Percentiles rank a stretch among this genome's conserved stretches.
These are phyloP conservation scores for Leonotis leonurus DNA, from an alignment of 257 asterid genomes.

Conservation along the genomic window DNA sequence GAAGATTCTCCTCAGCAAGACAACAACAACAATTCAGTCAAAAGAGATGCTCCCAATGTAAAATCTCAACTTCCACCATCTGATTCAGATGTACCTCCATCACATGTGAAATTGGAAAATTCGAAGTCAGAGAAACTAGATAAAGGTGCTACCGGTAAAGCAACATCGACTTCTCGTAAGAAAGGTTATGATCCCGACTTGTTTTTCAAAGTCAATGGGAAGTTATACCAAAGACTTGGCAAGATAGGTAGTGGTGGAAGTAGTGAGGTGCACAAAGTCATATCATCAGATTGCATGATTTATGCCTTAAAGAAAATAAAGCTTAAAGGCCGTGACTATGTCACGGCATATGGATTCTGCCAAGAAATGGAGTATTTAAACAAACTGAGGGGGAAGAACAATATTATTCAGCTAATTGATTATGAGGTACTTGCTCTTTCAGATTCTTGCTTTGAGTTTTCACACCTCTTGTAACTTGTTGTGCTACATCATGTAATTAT, in stretches of 20 bases:
- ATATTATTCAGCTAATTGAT: constrained; percentile 91
- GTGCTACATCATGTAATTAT: background rate
- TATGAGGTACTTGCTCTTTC: constrained; percentile 58
- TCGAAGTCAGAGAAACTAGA: constrained; percentile 54
- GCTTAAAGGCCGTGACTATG: constrained; percentile 97
- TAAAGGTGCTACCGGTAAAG: constrained; percentile 50
- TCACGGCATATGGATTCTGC: constrained; percentile 94
- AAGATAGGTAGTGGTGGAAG: constrained; percentile 99
- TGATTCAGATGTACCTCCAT: constrained; percentile 30
- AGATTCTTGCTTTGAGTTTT: constrained; percentile 12
- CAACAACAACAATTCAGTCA: constrained; percentile 25
- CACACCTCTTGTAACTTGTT: background rate
- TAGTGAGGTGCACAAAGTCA: constrained; percentile 99
- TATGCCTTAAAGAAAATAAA: constrained; percentile 90
- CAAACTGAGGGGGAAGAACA: constrained; percentile 67
- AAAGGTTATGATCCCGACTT: constrained; percentile 75
- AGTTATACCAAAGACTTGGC: constrained; percentile 93
- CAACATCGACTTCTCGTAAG: constrained; percentile 66
- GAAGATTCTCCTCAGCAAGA: constrained; percentile 27
- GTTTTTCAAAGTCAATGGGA: constrained; percentile 92
- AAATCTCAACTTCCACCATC: constrained; percentile 40
- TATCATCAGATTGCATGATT: constrained; percentile 83
- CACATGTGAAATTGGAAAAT: constrained; percentile 41
- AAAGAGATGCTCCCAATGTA: constrained; percentile 28
- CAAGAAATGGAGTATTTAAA: constrained; percentile 86